Conservation (phyloP, 371 early-diverging fungal genomes). For the Mortierella sp. region DNA sequence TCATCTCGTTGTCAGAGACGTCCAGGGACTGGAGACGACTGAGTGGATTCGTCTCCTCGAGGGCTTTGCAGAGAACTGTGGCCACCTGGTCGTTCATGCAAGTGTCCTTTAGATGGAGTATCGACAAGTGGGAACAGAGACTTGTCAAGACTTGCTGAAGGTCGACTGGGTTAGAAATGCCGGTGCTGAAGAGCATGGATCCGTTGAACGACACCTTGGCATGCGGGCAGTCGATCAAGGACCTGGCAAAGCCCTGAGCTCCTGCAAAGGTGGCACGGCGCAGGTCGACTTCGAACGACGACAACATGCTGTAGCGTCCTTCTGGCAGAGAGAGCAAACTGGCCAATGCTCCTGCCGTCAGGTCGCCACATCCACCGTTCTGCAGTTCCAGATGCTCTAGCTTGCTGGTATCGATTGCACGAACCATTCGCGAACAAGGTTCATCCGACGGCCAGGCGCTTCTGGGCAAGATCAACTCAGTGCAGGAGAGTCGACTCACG, state of each 20-base stretch:
- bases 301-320: constrained; percentile 1
- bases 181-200: constrained; percentile 24
- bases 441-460: constrained; percentile 25
- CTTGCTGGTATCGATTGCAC: constrained; percentile 13
- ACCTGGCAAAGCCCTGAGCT: constrained; percentile 18
- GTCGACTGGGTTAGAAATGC: background rate
- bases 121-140: constrained; percentile 20
- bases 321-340: constrained; percentile 21
- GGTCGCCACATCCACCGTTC: constrained; percentile 39
- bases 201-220: constrained; percentile 35
- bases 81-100: constrained; percentile 34
- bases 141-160: constrained; percentile 21
- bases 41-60: constrained; percentile 13
- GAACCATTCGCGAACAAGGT: constrained; percentile 19
- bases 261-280: constrained; percentile 31
- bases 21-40: constrained; percentile 33
- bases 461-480: constrained; percentile 36
- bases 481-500: constrained; percentile 25
- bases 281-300: constrained; percentile 28
- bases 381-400: constrained; percentile 33
- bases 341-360: constrained; percentile 36
- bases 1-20: constrained; percentile 39
- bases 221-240: constrained; percentile 22
- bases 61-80: constrained; percentile 20
- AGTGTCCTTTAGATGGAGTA: constrained; percentile 22